Evolutionary conservation across 768 basidiomycete species (phyloP).

Genomic region (Chalciporus piperatus): DNA sequence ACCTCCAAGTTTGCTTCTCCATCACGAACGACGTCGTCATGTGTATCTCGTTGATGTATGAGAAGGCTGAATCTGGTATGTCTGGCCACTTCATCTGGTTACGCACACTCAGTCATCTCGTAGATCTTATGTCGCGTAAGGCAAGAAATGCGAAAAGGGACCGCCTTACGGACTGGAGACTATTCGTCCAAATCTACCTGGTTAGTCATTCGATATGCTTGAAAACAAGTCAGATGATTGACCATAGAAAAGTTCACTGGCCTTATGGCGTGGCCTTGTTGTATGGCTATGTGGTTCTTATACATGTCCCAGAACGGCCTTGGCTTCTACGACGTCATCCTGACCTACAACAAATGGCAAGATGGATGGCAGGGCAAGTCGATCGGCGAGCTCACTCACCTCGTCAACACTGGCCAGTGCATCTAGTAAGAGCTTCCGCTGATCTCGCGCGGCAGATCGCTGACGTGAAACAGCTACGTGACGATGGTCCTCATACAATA

Average conservation of each 20-base stretch:
- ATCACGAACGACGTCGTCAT: constrained; percentile 52
- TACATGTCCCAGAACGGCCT: constrained; percentile 40
- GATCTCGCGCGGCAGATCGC: background rate
- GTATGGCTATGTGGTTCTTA: constrained; percentile 41
- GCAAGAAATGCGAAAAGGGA: constrained; percentile 51
- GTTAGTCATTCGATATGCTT: constrained; percentile 25
- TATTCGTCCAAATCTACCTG: constrained; percentile 48
- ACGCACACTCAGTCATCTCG: background rate
- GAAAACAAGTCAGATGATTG: background rate
- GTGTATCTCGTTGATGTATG: constrained; percentile 49
- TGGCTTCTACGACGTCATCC: constrained; percentile 36
- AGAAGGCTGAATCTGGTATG: constrained; percentile 46
- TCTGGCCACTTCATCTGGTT: background rate
- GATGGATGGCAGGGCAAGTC: constrained; percentile 36
- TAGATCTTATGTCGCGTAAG: constrained; percentile 45
- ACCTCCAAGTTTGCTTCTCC: constrained; percentile 55
- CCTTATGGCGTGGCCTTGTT: constrained; percentile 45
- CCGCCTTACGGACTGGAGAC: constrained; percentile 46
- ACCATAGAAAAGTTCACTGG: constrained; percentile 37
- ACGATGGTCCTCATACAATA: constrained; percentile 48
- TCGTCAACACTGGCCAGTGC: constrained; percentile 44
- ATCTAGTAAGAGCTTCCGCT: constrained; percentile 35
- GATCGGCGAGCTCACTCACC: constrained; percentile 25
- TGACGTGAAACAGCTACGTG: constrained; percentile 37
- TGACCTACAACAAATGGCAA: constrained; percentile 40